These are phyloP conservation scores for Dichotomopilus funicola DNA, from an alignment of 2,329 filamentous ascomycete species.

Conservation along the genomic window DNA sequence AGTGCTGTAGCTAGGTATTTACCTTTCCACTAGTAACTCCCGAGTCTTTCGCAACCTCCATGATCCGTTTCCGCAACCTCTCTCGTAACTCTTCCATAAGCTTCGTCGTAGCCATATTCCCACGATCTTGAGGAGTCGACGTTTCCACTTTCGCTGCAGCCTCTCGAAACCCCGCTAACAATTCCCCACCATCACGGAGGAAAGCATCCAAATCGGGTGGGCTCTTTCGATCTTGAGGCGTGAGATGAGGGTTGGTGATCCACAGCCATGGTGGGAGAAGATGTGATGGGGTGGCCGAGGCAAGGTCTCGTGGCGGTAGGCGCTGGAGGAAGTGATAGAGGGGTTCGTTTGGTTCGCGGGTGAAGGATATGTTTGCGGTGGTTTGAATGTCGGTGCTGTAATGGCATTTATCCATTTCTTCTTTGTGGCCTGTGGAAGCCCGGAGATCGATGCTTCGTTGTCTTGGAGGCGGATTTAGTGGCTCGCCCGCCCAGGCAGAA, in stretches of 20 bases:
- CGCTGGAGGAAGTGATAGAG: neutral
- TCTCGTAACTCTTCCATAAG: neutral
- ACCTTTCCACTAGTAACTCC: neutral
- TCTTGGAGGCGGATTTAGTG: no score
- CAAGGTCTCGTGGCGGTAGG: neutral
- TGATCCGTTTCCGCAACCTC: neutral
- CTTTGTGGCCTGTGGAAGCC: neutral
- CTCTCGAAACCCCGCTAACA: neutral
- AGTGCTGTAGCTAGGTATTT: neutral
- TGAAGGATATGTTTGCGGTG: neutral
- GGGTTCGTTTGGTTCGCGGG: conserved; percentile 2
- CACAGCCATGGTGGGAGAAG: conserved; percentile 1
- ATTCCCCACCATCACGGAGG: neutral
- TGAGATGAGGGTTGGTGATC: conserved; percentile 2
- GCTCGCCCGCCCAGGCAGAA: no score
- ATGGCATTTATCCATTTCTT: neutral
- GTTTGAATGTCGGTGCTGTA: neutral
- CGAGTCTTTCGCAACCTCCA: neutral
- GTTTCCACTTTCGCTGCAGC: neutral
- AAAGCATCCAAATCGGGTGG: neutral
- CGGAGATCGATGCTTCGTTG: no score
- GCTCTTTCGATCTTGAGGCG: neutral
- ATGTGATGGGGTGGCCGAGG: neutral
- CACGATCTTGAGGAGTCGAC: neutral
- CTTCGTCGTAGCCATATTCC: neutral